phyloP scores from a whole-genome alignment of 1,139 yeast genomes.

The Protomyces gravidus region DNA sequence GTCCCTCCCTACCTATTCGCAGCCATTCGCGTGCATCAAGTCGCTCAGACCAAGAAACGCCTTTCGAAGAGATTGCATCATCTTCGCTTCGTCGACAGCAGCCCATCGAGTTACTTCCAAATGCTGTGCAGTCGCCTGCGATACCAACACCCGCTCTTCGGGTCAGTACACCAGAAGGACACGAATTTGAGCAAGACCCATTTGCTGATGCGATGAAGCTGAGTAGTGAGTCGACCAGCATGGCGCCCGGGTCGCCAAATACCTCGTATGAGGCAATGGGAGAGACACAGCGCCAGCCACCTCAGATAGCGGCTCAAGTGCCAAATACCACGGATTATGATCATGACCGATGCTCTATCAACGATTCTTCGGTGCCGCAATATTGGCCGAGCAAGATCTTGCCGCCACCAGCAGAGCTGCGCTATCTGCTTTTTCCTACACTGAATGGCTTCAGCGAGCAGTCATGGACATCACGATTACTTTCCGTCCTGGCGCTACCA shows the following conservation, averaged over 20 bases:
- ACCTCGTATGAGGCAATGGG: conserved; percentile 12
- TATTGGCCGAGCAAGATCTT: conserved; percentile 17
- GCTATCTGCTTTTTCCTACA: conserved; percentile 38
- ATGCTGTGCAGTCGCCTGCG: background rate
- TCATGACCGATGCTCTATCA: background rate
- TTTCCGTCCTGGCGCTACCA: conserved; percentile 45
- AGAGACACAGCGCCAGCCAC: background rate
- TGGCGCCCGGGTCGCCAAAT: background rate
- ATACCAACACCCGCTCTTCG: background rate
- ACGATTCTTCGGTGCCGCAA: conserved; percentile 1
- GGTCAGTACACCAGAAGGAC: conserved; percentile 2
- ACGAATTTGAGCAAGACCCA: conserved; percentile 3
- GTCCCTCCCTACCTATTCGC: background rate
- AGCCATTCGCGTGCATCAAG: background rate
- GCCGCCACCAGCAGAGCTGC: conserved; percentile 20
- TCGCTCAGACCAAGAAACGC: conserved; percentile 3
- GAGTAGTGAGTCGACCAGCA: background rate
- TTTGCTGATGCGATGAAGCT: conserved; percentile 7
- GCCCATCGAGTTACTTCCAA: conserved; percentile 17
- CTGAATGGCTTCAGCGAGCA: conserved; percentile 35
- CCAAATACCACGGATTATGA: background rate
- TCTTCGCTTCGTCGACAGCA: conserved; percentile 12
- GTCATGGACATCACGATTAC: conserved; percentile 37
- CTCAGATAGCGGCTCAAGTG: background rate
- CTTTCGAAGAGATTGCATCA: conserved; percentile 18